Evolutionary conservation across 2,329 filamentous ascomycete genomes (phyloP), one percentile per base, ranked within the genome.

Genomic region (Colletotrichum tanaceti): DNA sequence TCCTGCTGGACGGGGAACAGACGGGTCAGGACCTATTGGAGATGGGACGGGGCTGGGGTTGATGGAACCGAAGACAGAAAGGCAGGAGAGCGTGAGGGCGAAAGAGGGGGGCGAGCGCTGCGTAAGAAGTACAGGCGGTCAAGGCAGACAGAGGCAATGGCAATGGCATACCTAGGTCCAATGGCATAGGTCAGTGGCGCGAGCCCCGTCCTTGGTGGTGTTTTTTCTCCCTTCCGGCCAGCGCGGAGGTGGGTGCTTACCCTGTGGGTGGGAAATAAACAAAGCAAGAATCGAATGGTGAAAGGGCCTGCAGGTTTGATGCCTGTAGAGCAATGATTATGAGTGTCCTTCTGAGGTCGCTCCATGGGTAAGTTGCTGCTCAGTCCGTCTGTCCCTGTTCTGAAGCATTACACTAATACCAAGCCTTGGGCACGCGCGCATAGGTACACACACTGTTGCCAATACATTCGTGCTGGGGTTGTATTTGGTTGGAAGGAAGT

Each of bases 21-120:
- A 49, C 57, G 5, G 44, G 35, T 59, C 44, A 39, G 44, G 57
- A 49, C 35, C 9, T 47, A 44, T 20, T 59, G 35, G 49, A 57
- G 63, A 61, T 49, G 63, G 63, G 43, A 65, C 41, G 50, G 46
- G 46, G 46, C 39, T 28, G 55, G 58, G 58, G 46, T 32, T 58
- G 43, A 39, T 20, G 35, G 61, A 55, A 49, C 57, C 32, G 28
- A 59, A n/a, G 49, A 24, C 44, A 32, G 39, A 39, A 24, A 50
- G 58, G 9, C 24, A 62, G 59, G 59, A 38, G 38, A 32, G 39
- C 28, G 54, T 13, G 22, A 13, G 20, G 46, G 41, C 20, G 24
- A 55, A 50, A 46, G 24, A 38, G 39, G 44, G 43, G 60, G 53
- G 53, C 39, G 53, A 55, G 53, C 41, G 57, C 20, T 49, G n/a